Base-by-base conservation (phyloP, 2,329 filamentous ascomycete species). In the Scytalidium lignicola region DNA sequence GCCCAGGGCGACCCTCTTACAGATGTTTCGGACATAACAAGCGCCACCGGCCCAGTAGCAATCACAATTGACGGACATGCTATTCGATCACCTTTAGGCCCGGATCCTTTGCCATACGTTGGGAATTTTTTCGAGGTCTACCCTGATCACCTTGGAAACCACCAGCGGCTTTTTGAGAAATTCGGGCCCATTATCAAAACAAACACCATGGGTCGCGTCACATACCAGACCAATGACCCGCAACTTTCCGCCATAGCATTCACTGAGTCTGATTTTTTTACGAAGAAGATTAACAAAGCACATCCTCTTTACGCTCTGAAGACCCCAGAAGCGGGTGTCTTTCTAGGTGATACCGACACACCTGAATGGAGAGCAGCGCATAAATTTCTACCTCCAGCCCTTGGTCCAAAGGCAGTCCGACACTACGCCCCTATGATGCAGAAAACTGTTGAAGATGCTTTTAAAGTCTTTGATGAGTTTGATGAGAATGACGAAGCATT, bases 81-180 rank as follows among this genome's bases (percentile, higher is more conserved):
- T 9, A 37, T 51, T 3, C 46, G 37, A 10, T 32, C 49, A 32
- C 20, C 42, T 28, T 23, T 13, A 12, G 62, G 64, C 17, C 64
- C 65, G 17, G 53, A 52, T 21, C 62, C 64, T 8, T 58, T 68
- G 6, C 67, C 68, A 1, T 59, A 64, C 29, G 60, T 67, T 8
- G 67, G 67, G 17, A 67, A 62, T 51, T 67, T 62, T 48, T 67
- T 64, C 40, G 67, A 67, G 51, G 56, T 71, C 10, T 71, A 61
- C 46, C 68, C 69, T 0, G 69, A 71, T 52, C 68, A 70, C 52
- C 57, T 71, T 12, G 69, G 69, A 9, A 71, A 71, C 53, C 63
- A 71, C 43, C 60, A 70, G 41, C 62, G 68, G 7, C 58, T 70
- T 0, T 71, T 71, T 54, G 60, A 66, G 13, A 58, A 58, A 19